Evolutionary conservation across 228 moss, liverwort and hornwort genomes (phyloP), one percentile per base, ranked within the genome.

Genomic region (Sphagnum magellanicum): DNA sequence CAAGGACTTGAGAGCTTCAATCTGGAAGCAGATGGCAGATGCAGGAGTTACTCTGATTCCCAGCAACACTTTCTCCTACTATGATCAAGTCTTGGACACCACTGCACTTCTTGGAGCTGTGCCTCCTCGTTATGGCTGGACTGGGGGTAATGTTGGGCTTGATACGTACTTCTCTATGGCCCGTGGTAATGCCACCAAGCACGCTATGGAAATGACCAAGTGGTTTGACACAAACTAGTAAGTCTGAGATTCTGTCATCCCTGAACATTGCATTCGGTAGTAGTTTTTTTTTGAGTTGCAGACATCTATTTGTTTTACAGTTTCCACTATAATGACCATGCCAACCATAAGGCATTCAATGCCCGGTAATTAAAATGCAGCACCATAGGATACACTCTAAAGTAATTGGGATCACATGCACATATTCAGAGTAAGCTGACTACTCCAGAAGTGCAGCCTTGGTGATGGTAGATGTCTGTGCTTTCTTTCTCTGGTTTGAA

Each of bases 171-270:
- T 88, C 76, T 88, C 88, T 4, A 88, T 88, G 88, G 94, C 94
- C n/a, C 94, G 94, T 68, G 94, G 94, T 0, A 94, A 94, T 71
- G 86, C 86, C 77, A 81, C 82, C 48, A 86, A 86, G 71, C 94
- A 91, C 6, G 94, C 94, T 0, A 94, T 94, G 94, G 94, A 94
- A 79, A 94, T 94, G 94, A 94, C 94, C 1, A 94, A 94, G 84
- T 94, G 94, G 94, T 94, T 92, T 71, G 87, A 87, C 79, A 91
- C 91, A 49, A 91, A 91, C 79, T 91, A 91, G 91, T 91, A 82
- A 79, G 91, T 78, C 32, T 32, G 32, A 2, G 3, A 32, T 32
- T 32, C 32, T 32, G 3, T 32, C 32, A 32, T 32, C 3, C 32
- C 32, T 32, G 32, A 32, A 32, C 32, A 32, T 32, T 32, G 32